phyloP scores from a whole-genome alignment of 2,329 filamentous ascomycete species.

The Botrytis fragariae region DNA sequence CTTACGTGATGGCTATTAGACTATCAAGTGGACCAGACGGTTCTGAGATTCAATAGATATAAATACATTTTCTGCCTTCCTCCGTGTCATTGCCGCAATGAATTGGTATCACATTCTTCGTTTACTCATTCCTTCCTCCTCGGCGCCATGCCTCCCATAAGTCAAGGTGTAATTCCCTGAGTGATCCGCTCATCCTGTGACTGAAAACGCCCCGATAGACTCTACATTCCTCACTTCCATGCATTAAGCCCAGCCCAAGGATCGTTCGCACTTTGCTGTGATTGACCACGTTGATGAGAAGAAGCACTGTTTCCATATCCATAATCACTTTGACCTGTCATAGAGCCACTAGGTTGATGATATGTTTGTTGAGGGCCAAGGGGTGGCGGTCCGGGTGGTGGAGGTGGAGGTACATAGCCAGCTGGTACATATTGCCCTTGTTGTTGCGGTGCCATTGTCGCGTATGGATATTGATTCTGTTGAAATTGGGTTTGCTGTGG shows the following conservation, averaged over 20 bases:
- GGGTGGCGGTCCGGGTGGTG: conserved; percentile 62
- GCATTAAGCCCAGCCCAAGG: conserved; percentile 64
- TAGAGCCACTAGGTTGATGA: conserved; percentile 41
- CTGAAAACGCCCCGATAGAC: neutral
- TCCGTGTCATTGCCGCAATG: neutral
- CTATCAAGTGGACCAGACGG: neutral
- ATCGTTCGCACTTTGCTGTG: conserved; percentile 46
- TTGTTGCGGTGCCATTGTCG: conserved; percentile 39
- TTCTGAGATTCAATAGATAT: conserved; percentile 2
- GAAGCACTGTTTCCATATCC: conserved; percentile 44
- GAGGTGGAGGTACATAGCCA: conserved; percentile 65
- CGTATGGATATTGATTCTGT: conserved; percentile 32
- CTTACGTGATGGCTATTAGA: neutral
- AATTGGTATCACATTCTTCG: conserved; percentile 12
- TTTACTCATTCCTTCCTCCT: conserved; percentile 11
- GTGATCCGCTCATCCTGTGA: conserved; percentile 1
- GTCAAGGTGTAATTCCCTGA: neutral
- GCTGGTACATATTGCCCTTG: conserved; percentile 51
- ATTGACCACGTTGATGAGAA: conserved; percentile 36
- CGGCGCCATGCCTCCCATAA: conserved; percentile 3
- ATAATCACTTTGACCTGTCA: conserved; percentile 55
- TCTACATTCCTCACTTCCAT: conserved; percentile 29
- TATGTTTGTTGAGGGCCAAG: conserved; percentile 52
- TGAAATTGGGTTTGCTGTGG: conserved; percentile 51
- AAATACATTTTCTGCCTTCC: conserved; percentile 11